Evolutionary conservation across 2,329 filamentous ascomycete species (phyloP).

Genomic region (Parascedosporium putredinis): DNA sequence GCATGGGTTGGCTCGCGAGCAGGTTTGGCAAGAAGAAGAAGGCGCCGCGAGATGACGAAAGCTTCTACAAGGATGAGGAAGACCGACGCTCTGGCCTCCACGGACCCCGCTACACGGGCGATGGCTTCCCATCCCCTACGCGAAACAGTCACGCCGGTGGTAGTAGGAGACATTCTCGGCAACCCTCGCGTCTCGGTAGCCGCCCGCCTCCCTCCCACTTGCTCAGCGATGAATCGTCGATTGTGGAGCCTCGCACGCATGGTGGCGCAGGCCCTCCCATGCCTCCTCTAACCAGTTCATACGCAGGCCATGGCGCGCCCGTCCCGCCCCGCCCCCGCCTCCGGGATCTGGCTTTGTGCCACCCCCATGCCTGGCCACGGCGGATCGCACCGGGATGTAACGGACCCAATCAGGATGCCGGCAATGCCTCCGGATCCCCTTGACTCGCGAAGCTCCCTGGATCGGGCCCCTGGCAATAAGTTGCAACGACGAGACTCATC

Average conservation of each 20-base stretch:
- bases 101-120: constrained; percentile 57
- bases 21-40: constrained; percentile 48
- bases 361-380: too few species aligned
- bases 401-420: constrained; percentile 38
- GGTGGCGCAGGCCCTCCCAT: constrained; percentile 12
- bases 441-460: constrained; percentile 13
- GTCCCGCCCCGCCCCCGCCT: background rate
- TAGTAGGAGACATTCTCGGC: background rate
- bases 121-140: constrained; percentile 46
- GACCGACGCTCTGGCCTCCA: constrained; percentile 49
- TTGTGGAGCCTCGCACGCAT: constrained; percentile 12
- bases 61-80: constrained; percentile 33
- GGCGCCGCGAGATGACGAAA: constrained; percentile 37
- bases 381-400: constrained; percentile 15
- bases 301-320: background rate
- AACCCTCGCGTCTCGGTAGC: background rate
- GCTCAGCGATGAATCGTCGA: constrained; percentile 17
- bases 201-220: constrained; percentile 8
- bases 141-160: too few species aligned
- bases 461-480: background rate
- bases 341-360: background rate
- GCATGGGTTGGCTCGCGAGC: constrained; percentile 58
- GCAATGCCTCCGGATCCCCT: constrained; percentile 42
- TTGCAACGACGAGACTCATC: constrained; percentile 23
- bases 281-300: constrained; percentile 16